Base-by-base conservation (phyloP, 2,329 filamentous ascomycete species). In the Fusarium brevicatenulatum region DNA sequence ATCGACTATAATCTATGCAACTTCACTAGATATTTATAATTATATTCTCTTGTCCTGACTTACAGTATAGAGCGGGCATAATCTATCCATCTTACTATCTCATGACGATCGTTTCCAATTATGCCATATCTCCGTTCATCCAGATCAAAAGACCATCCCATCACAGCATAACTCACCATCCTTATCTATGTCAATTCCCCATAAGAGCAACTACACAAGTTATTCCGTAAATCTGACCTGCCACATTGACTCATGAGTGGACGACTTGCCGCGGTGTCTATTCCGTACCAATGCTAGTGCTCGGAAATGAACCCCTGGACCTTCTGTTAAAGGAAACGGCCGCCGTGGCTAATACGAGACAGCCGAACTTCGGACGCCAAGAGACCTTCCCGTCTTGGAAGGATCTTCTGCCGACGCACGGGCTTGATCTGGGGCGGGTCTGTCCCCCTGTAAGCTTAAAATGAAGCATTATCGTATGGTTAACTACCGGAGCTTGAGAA, bases 121-220 rank as follows among this genome's bases (percentile, higher is more conserved):
- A 25, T 34, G 66, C 49, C 9, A 32, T 36, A 18, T 63, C 56
- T 68, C 66, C 64, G 66, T 63, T 49, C 21, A 50, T 23, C 18
- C n/a, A 11, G 16, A 36, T 30, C 43, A 55, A 68, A 68, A 28
- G 65, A 56, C 47, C 66, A 68, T 50, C 59, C 18, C 66, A 55
- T 46, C 25, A 28, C 7, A 28, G 42, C 30, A 56, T 30, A 53
- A 39, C 40, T 12, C 32, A 8, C 10, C 61, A 40, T 44, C 4
- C 43, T 50, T 57, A 43, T 57, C 43, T 36, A 47, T 61, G 5
- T 18, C 13, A 9, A 9, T 36, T 36, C 34, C 16, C 16, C 34
- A 36, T 36, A 36, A 37, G 18, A 40, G 46, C 18, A 28, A 34
- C 43, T 23, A 10, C 23, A 16, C 23, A 28, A 18, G 25, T 28